phyloP scores from a whole-genome alignment of 176 grass and related monocot species.

The Rhynchospora tenuis region DNA sequence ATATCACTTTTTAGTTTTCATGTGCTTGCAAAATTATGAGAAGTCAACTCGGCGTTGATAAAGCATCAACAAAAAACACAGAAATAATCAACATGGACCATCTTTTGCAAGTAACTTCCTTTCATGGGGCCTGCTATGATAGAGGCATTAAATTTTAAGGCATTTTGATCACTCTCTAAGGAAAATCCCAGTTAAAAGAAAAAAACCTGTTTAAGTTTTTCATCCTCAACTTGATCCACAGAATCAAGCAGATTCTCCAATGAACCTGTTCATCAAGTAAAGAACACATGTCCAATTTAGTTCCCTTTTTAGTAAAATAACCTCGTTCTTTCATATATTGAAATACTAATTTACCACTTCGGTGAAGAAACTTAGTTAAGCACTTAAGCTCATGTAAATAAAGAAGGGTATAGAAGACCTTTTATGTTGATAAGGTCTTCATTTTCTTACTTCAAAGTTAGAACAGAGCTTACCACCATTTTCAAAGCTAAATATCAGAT shows the following conservation, averaged over 20 bases:
- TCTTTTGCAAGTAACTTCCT: neutral
- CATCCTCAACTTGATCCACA: constrained; percentile 69
- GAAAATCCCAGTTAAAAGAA: neutral
- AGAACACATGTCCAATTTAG: neutral
- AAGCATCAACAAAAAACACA: neutral
- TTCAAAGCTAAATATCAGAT: neutral
- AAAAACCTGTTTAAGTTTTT: constrained; percentile 66
- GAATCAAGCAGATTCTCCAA: constrained; percentile 78
- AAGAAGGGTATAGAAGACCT: neutral
- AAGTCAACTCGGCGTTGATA: neutral
- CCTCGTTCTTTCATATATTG: neutral
- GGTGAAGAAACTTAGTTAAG: neutral
- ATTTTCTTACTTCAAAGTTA: neutral
- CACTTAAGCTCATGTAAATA: neutral
- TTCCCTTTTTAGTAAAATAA: neutral
- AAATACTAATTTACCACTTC: neutral
- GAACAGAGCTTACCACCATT: neutral
- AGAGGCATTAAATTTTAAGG: neutral
- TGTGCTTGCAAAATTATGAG: neutral
- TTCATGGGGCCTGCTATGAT: neutral
- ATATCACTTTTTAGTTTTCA: neutral
- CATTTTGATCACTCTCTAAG: neutral
- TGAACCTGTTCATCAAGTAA: constrained; percentile 51
- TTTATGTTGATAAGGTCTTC: neutral
- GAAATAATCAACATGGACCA: neutral